phyloP scores from a whole-genome alignment of 1,139 yeast genomes.

The Geotrichum klebahnii region DNA sequence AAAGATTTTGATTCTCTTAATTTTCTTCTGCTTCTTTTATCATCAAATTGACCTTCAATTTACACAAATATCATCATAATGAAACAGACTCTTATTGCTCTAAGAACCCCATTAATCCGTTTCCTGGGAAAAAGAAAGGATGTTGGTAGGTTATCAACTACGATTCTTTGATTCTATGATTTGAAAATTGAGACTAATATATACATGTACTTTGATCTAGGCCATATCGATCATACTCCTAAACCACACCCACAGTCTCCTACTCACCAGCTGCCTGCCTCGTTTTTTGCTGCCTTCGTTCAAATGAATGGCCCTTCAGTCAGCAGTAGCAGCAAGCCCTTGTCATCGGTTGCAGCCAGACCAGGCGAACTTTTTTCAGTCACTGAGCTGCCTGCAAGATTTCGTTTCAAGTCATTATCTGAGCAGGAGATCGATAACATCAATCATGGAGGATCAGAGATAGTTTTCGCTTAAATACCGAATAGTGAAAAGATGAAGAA shows the following conservation, averaged over 20 bases:
- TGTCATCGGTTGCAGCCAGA: slow-evolving; percentile 41
- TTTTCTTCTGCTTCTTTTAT: too few species aligned
- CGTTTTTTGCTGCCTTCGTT: slow-evolving; percentile 45
- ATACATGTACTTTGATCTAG: slow-evolving; percentile 23
- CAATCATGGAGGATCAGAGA: slow-evolving; percentile 70
- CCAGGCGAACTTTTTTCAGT: slow-evolving; percentile 56
- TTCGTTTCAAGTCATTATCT: slow-evolving; percentile 59
- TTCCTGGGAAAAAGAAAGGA: slow-evolving; percentile 41
- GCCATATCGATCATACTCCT: slow-evolving; percentile 41
- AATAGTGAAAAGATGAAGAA: background rate
- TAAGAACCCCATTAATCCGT: slow-evolving; percentile 41
- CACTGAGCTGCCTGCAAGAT: slow-evolving; percentile 62
- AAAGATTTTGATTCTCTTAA: slow-evolving; percentile 4
- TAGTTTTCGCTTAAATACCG: slow-evolving; percentile 25
- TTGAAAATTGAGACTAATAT: too few species aligned
- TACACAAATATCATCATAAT: too few species aligned
- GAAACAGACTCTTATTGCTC: slow-evolving; percentile 33
- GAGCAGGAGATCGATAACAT: slow-evolving; percentile 67
- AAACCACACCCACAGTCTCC: slow-evolving; percentile 48
- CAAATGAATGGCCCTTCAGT: too few species aligned
- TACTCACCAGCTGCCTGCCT: slow-evolving; percentile 45
- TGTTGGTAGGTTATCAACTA: slow-evolving; percentile 24
- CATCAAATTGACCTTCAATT: too few species aligned
- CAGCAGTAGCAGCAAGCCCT: slow-evolving; percentile 39
- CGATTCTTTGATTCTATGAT: too few species aligned